Evolutionary conservation across 2,329 filamentous ascomycete genomes (phyloP), one percentile per base, ranked within the genome.

Genomic region (Hirsutella minnesotensis): DNA sequence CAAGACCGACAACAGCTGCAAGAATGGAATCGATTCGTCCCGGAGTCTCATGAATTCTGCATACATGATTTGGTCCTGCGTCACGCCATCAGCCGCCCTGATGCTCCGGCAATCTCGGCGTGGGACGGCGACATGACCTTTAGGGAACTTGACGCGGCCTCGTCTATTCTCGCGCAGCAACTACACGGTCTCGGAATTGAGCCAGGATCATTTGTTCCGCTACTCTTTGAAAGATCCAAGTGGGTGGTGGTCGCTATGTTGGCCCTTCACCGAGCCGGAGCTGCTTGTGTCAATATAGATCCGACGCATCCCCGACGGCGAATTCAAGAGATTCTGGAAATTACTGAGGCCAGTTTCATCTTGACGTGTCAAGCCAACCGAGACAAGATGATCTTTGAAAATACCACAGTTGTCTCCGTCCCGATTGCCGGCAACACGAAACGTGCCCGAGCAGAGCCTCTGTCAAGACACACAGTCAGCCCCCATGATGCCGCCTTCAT

Each of bases 401-500:
- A 22, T 7, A 21, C 35, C 3, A 12, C 7, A 20, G 7, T 5
- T 8, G 18, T 20, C 7, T 12, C 18, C 9, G 16, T 18, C 35
- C 18, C 16, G 5, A 19, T 37, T n/a, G 30, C n/a, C 30, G 13
- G 12, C 30, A n/a, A 31, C 3, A 21, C 4, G 35, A n/a, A n/a
- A n/a, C n/a, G n/a, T n/a, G n/a, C n/a, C n/a, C n/a, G n/a, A n/a
- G n/a, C n/a, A n/a, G n/a, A n/a, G n/a, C n/a, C n/a, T n/a, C n/a
- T n/a, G n/a, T n/a, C n/a, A n/a, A n/a, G n/a, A n/a, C n/a, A n/a
- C n/a, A n/a, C n/a, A n/a, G n/a, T 37, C 35, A 10, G 15, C 49
- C 8, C 40, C 60, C 1, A 44, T 3, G 42, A 46, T 31, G n/a
- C 42, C 5, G 29, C 48, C 24, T 42, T 44, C 27, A 67, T 72